Percentiles rank a stretch among this genome's conserved stretches.
Conservation (phyloP, 768 basidiomycete species). For the Lentinula detonsa region DNA sequence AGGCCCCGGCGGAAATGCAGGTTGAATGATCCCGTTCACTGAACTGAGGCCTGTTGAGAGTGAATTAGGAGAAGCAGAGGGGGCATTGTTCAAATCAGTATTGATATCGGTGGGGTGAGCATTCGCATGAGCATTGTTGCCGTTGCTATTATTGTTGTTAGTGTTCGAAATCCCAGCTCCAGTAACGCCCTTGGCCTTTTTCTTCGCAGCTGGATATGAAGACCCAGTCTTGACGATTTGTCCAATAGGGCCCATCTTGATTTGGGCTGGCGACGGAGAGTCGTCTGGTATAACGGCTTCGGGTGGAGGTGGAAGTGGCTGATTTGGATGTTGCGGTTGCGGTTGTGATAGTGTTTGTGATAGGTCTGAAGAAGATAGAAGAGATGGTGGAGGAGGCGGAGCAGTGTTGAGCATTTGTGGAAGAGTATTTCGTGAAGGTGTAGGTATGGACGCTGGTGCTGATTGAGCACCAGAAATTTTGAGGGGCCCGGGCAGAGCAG, state of each 20-base stretch:
- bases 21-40: slow-evolving; percentile 9
- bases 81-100: not conserved
- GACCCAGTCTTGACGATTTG: slow-evolving; percentile 56
- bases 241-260: slow-evolving; percentile 76
- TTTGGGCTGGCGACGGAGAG: slow-evolving; percentile 44
- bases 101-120: not conserved
- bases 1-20: slow-evolving; percentile 11
- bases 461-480: not conserved
- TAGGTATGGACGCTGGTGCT: not conserved
- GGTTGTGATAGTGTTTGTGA: not conserved
- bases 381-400: not conserved
- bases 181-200: slow-evolving; percentile 34
- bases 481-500: not conserved
- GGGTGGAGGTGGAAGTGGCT: slow-evolving; percentile 9
- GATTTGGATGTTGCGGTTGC: not conserved
- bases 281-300: slow-evolving; percentile 58
- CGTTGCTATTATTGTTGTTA: not conserved
- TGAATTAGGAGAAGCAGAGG: not conserved
- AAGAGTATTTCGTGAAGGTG: not conserved
- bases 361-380: not conserved
- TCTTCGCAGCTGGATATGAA: slow-evolving; percentile 49
- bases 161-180: slow-evolving; percentile 8
- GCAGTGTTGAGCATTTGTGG: not conserved
- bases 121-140: not conserved
- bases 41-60: not conserved